Evolutionary conservation across 2,329 filamentous ascomycete genomes (phyloP), one percentile per base, ranked within the genome.

Genomic region (Fusarium avenaceum): DNA sequence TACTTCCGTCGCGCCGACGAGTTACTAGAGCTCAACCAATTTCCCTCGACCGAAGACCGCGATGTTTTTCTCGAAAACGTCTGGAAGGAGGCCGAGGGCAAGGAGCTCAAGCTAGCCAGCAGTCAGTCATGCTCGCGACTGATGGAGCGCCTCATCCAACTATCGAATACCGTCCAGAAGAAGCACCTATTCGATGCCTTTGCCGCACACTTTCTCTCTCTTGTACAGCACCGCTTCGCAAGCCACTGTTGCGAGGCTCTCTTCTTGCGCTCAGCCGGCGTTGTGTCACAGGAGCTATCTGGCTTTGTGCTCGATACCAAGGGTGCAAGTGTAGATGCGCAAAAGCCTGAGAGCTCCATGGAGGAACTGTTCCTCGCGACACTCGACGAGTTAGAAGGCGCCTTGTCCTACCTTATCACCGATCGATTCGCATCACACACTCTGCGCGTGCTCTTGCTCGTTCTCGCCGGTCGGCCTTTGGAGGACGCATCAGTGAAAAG

Each of bases 241-340:
- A 97, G 94, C 63, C 96, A 99, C 82, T 98, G 95, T 80, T 97
- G 94, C 77, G 96, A 99, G 81, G 93, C 93, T 26, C 85, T 99
- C 32, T 98, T 99, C 78, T 84, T 94, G 48, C 89, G 92, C 68
- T 91, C 92, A 3, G 94, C 94, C 0, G 90, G 92, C 1, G 81
- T 91, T 13, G 92, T 97, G 38, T 91, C 91, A 15, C 84, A 90
- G 64, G 94, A 97, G 79, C 80, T 92, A 78, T 85, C 76, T 69
- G 86, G 76, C 44, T 82, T 75, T 71, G 77, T 77, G n/a, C 64
- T 82, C 32, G 81, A 82, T 38, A 78, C 77, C 20, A 82, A 83
- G 22, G 82, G 83, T 9, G 79, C 81, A 20, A 72, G 73, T 6
- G 79, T 79, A 4, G 76, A 84, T 75, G 80, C 81, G 7, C 80